Evolutionary conservation across 2,329 filamentous ascomycete genomes (phyloP), one percentile per base, ranked within the genome.

Genomic region (Monilinia fructigena): DNA sequence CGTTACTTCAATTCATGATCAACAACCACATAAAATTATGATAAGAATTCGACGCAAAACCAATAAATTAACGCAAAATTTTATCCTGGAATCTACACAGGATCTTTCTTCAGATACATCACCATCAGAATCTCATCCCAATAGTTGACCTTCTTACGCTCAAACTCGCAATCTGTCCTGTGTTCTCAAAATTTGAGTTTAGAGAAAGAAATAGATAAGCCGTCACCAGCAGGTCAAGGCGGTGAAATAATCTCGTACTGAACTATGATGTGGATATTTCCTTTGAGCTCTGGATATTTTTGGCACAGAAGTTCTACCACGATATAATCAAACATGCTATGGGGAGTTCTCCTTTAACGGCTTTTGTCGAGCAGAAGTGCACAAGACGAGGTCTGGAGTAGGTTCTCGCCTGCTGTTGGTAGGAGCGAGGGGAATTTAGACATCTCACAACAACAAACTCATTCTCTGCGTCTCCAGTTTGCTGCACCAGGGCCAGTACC

Each of bases 401-500:
- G 20, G 23, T 48, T 48, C 47, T 23, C 7, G 20, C 7, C 47
- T 48, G 20, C 20, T 10, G 20, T 1, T 48, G 20, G 7, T n/a
- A 10, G 20, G 11, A 23, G 20, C 23, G 5, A 20, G 18, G 18
- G 45, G 45, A 20, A 8, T 4, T 16, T 4, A 6, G 10, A 48
- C 7, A n/a, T 14, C 4, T 42, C 28, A 14, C 10, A 1, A 14
- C n/a, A 18, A 11, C n/a, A 2, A 1, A 23, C 12, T 60, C 28
- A 60, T 26, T 38, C 20, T 12, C 12, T 8, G 3, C 28, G 42
- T 54, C 60, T 63, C 60, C 60, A 63, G 16, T 14, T 55, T 16
- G 42, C 53, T 18, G 48, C 48, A 5, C 28, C 18, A 3, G 60
- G 60, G 3, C 60, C 60, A 10, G 35, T 14, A 35, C 60, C 60